Evolutionary conservation across 371 early-diverging fungal species (phyloP).

Genomic region (Thermomucor indicae-seudaticae): DNA sequence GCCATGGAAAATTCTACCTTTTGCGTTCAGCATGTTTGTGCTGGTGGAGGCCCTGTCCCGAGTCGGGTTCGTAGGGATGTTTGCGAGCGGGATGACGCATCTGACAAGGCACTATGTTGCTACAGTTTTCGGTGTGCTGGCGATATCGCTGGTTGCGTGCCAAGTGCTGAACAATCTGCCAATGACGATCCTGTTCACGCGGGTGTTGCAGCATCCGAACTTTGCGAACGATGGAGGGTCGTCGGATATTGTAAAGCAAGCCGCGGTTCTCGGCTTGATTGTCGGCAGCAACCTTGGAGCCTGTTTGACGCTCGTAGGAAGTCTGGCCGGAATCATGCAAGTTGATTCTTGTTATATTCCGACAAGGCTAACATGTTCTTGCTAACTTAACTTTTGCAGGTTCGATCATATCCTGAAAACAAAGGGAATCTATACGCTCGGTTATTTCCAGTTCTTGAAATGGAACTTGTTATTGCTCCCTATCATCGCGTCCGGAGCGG

Average conservation of each 20-base stretch:
- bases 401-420: constrained; percentile 60
- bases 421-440: constrained; percentile 47
- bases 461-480: constrained; percentile 66
- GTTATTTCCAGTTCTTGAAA: constrained; percentile 54
- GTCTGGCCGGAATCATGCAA: constrained; percentile 81
- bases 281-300: constrained; percentile 82
- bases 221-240: constrained; percentile 36
- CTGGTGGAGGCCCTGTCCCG: constrained; percentile 66
- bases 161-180: constrained; percentile 82
- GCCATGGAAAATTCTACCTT: constrained; percentile 77
- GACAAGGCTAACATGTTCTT: not conserved
- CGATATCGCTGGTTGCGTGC: constrained; percentile 65
- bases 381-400: constrained; percentile 16
- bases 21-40: constrained; percentile 81
- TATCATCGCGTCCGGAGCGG: constrained; percentile 42
- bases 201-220: constrained; percentile 65
- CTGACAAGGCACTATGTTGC: constrained; percentile 52
- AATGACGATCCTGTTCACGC: constrained; percentile 76
- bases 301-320: constrained; percentile 67
- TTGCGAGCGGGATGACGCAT: constrained; percentile 54
- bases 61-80: constrained; percentile 66
- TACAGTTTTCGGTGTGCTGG: constrained; percentile 61
- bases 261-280: constrained; percentile 67
- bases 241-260: constrained; percentile 44
- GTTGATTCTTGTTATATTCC: constrained; percentile 1